A percentile compares a stretch with the other conserved stretches of the same genome.
phyloP scores from a whole-genome alignment of 805 yeast genomes.

The Metschnikowia lachancei region DNA sequence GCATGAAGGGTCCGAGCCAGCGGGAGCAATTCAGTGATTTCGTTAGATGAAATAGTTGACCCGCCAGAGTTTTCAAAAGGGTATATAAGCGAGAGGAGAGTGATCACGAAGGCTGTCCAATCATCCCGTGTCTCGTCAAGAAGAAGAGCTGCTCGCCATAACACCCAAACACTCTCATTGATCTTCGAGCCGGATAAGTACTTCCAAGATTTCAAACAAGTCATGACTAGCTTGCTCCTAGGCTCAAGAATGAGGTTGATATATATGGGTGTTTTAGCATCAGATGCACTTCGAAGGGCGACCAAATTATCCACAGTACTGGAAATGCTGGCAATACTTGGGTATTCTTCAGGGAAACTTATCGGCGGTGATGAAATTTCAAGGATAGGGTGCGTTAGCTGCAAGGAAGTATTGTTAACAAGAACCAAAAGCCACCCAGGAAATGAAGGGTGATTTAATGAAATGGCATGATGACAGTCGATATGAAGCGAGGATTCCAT shows the following conservation, averaged over 20 bases:
- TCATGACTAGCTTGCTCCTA: slow-evolving; percentile 38
- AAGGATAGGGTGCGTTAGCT: slow-evolving; percentile 57
- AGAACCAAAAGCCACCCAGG: slow-evolving; percentile 48
- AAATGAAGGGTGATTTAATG: slow-evolving; percentile 32
- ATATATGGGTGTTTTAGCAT: slow-evolving; percentile 22
- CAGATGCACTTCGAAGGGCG: slow-evolving; percentile 22
- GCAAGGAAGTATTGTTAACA: slow-evolving; percentile 32
- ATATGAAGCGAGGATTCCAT: slow-evolving; percentile 19
- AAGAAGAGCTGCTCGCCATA: slow-evolving; percentile 58
- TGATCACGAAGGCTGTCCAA: slow-evolving; percentile 58
- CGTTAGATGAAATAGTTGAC: slow-evolving; percentile 21
- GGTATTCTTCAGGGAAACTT: slow-evolving; percentile 19
- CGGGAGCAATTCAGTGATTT: slow-evolving; percentile 31
- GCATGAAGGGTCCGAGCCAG: slow-evolving; percentile 29
- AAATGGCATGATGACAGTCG: slow-evolving; percentile 28
- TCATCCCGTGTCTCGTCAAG: slow-evolving; percentile 45
- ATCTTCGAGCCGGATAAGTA: slow-evolving; percentile 57
- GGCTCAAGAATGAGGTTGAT: slow-evolving; percentile 46
- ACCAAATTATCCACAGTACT: slow-evolving; percentile 31
- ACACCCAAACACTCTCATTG: slow-evolving; percentile 55
- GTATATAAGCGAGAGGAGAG: slow-evolving; percentile 48
- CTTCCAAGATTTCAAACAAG: slow-evolving; percentile 49
- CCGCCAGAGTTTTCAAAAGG: slow-evolving; percentile 37
- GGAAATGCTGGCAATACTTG: slow-evolving; percentile 23
- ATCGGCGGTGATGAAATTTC: slow-evolving; percentile 40